Base-by-base conservation (phyloP, 129 eudicot species). In the Centrapalus pauciflorus region DNA sequence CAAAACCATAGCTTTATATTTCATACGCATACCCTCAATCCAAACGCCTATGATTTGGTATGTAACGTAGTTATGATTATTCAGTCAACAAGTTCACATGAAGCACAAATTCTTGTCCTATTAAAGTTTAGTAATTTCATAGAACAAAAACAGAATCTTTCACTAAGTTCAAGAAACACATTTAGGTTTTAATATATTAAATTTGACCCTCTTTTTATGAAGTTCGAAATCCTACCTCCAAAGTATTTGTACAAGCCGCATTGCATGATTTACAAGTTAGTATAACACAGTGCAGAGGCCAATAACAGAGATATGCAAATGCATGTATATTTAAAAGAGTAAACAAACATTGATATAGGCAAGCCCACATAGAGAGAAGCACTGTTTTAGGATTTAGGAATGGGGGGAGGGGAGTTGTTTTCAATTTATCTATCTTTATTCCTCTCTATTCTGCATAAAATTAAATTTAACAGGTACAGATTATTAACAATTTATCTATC, bases 401-500 rank as follows among this genome's bases (percentile, higher is more conserved):
- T 71, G 85, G 83, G 73, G 76, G 81, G 78, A 34, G 72, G 79
- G 0, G 84, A 77, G 61, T 35, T 76, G 0, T 87, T 81, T 74
- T 79, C 78, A 43, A 63, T n/a, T n/a, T n/a, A n/a, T n/a, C n/a
- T n/a, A n/a, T n/a, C n/a, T n/a, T n/a, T n/a, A n/a, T n/a, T n/a
- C n/a, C n/a, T n/a, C n/a, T n/a, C n/a, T n/a, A n/a, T n/a, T n/a
- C n/a, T n/a, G n/a, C n/a, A n/a, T n/a, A n/a, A n/a, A n/a, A n/a
- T n/a, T n/a, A n/a, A n/a, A n/a, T n/a, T n/a, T n/a, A n/a, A n/a
- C n/a, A n/a, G n/a, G n/a, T n/a, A n/a, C n/a, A n/a, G n/a, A n/a
- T n/a, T n/a, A n/a, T n/a, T n/a, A n/a, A n/a, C n/a, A n/a, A n/a
- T n/a, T n/a, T n/a, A n/a, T n/a, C n/a, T n/a, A n/a, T n/a, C n/a